Percentiles rank a stretch among this genome's conserved stretches.
These are phyloP conservation scores for Hansenula anomala DNA, from an alignment of 1,139 yeast species.

Conservation along the genomic window DNA sequence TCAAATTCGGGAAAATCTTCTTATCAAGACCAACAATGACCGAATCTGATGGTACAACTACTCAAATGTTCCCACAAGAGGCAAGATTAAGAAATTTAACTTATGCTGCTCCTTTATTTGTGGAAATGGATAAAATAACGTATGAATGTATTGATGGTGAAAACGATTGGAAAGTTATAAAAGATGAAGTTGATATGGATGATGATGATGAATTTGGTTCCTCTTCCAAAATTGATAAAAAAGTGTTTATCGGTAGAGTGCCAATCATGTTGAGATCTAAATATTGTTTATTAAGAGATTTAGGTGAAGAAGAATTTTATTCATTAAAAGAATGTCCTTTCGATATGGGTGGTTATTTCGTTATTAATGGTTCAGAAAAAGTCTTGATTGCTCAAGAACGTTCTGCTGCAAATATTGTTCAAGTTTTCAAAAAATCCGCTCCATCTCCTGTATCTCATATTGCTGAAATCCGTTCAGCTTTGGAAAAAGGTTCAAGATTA, in stretches of 20 bases:
- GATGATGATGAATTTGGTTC: no score
- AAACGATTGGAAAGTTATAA: conserved; percentile 60
- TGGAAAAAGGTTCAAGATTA: conserved; percentile 94
- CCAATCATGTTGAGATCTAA: conserved; percentile 97
- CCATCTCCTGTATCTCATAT: conserved; percentile 95
- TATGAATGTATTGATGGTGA: conserved; percentile 81
- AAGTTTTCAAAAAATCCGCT: conserved; percentile 96
- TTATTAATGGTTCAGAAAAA: conserved; percentile 96
- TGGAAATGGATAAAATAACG: conserved; percentile 90
- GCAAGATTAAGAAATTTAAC: conserved; percentile 95
- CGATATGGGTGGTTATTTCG: conserved; percentile 99
- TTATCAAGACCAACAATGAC: conserved; percentile 97
- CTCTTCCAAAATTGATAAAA: conserved; percentile 71
- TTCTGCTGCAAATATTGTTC: conserved; percentile 96
- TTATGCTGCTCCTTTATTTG: conserved; percentile 92
- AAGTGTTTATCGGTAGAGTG: conserved; percentile 91
- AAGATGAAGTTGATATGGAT: conserved; percentile 39
- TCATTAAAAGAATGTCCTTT: conserved; percentile 97
- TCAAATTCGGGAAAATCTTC: conserved; percentile 93
- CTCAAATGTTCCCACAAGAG: conserved; percentile 97
- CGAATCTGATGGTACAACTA: conserved; percentile 99
- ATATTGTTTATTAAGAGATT: conserved; percentile 88
- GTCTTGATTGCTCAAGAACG: conserved; percentile 98
- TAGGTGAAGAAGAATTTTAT: conserved; percentile 92
- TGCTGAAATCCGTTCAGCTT: conserved; percentile 94